Evolutionary conservation across 805 yeast genomes (phyloP).

Genomic region (Cyberlindnera nakhonratchasimensis): DNA sequence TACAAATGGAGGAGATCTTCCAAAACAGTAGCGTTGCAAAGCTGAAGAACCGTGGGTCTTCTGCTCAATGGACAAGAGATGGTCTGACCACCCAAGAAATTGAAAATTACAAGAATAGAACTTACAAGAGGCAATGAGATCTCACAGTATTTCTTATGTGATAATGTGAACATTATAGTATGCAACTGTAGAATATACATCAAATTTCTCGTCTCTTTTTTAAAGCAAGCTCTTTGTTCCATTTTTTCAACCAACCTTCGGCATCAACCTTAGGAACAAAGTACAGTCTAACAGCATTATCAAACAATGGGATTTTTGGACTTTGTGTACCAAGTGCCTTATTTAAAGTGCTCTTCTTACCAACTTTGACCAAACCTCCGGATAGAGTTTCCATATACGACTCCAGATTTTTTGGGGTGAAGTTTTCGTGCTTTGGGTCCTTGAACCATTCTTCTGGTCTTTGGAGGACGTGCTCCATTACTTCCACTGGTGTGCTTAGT

Average conservation of each 20-base stretch:
- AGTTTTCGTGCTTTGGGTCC: conserved; percentile 54
- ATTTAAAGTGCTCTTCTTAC: conserved; percentile 67
- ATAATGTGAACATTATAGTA: background rate
- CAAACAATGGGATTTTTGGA: conserved; percentile 75
- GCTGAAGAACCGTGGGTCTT: conserved; percentile 52
- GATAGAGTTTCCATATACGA: conserved; percentile 76
- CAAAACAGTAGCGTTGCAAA: conserved; percentile 44
- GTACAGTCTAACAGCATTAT: conserved; percentile 65
- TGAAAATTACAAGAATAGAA: conserved; percentile 40
- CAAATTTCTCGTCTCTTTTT: conserved; percentile 36
- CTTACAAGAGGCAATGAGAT: conserved; percentile 9
- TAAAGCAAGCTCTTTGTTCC: conserved; percentile 63
- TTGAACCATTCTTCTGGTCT: conserved; percentile 70
- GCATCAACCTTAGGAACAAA: conserved; percentile 74
- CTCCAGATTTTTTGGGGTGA: conserved; percentile 55
- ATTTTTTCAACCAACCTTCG: conserved; percentile 57
- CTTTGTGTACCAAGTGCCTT: conserved; percentile 57
- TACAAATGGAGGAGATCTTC: conserved; percentile 69
- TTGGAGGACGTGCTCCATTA: conserved; percentile 56
- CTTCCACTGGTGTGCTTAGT: conserved; percentile 58
- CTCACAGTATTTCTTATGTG: background rate
- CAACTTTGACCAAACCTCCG: conserved; percentile 85
- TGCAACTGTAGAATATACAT: background rate
- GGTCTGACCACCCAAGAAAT: conserved; percentile 44
- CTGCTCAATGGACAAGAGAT: conserved; percentile 44